Conservation (phyloP, 2,329 filamentous ascomycete species). For the Cytospora schulzeri region DNA sequence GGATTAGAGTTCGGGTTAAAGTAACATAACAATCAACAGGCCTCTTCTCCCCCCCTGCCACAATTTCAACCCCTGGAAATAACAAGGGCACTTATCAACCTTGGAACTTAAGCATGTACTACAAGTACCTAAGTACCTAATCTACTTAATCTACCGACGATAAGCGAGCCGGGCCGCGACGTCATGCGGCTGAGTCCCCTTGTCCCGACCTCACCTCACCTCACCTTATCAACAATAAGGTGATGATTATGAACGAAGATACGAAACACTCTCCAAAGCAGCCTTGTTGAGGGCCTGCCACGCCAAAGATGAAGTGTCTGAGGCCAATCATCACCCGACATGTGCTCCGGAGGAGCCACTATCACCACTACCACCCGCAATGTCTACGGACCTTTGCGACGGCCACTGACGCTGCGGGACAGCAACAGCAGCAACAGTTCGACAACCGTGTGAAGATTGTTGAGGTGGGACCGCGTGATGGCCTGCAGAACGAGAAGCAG, state of each 20-base stretch:
- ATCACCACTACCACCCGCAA: background rate
- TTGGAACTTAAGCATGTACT: no score
- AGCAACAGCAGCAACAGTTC: slow-evolving; percentile 29
- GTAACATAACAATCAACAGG: no score
- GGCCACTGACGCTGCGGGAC: slow-evolving; percentile 35
- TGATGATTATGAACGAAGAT: no score
- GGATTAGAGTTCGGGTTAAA: no score
- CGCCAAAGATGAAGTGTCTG: slow-evolving; percentile 23
- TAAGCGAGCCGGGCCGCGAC: slow-evolving; percentile 20
- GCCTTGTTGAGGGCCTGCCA: slow-evolving; percentile 17
- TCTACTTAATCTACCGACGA: slow-evolving; percentile 5
- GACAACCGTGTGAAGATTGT: slow-evolving; percentile 64
- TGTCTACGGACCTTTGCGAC: slow-evolving; percentile 44
- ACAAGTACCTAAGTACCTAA: no score
- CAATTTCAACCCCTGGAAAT: no score
- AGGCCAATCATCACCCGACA: slow-evolving; percentile 18
- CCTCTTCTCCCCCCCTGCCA: no score
- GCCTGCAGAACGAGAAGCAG: slow-evolving; percentile 82
- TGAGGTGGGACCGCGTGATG: slow-evolving; percentile 83
- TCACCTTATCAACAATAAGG: no score
- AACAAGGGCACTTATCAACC: no score
- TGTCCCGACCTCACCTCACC: slow-evolving; percentile 6
- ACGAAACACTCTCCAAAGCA: slow-evolving; percentile 9
- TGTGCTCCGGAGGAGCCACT: slow-evolving; percentile 6
- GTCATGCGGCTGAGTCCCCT: slow-evolving; percentile 18